Evolutionary conservation across 1,139 yeast species (phyloP).

Genomic region (Kurtzmaniella quercitrusa): DNA sequence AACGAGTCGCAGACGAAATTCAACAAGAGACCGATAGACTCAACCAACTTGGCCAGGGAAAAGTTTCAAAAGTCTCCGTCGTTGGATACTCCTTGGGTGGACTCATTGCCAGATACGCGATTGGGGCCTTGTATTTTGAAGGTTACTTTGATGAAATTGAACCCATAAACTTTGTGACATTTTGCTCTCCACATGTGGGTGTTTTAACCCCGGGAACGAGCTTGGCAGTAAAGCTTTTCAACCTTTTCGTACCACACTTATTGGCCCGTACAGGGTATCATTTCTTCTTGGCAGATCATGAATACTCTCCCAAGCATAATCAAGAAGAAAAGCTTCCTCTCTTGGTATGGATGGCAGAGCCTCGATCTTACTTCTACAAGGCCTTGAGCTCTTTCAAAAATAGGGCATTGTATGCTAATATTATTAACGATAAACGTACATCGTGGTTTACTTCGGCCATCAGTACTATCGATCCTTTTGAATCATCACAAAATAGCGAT

Average conservation of each 20-base stretch:
- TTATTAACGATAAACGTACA: conserved; percentile 74
- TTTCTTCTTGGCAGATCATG: conserved; percentile 57
- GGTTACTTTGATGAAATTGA: conserved; percentile 47
- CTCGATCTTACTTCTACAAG: conserved; percentile 54
- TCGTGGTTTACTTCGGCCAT: conserved; percentile 82
- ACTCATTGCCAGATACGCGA: conserved; percentile 67
- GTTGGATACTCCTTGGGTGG: conserved; percentile 87
- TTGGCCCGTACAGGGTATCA: conserved; percentile 72
- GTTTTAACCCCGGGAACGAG: conserved; percentile 59
- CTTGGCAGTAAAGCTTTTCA: conserved; percentile 45
- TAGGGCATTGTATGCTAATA: conserved; percentile 64
- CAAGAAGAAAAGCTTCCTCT: conserved; percentile 38
- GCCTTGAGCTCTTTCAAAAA: conserved; percentile 51
- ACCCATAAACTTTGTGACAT: conserved; percentile 65
- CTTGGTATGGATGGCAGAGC: conserved; percentile 61
- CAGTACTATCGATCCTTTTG: conserved; percentile 60
- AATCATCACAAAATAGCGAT: conserved; percentile 34
- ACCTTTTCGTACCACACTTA: conserved; percentile 54
- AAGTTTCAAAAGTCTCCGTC: conserved; percentile 57
- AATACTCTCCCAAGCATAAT: conserved; percentile 7
- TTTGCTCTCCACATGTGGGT: conserved; percentile 84
- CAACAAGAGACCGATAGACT: conserved; percentile 38
- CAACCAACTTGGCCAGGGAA: conserved; percentile 13
- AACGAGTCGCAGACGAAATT: conserved; percentile 70
- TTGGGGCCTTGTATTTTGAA: conserved; percentile 60